Evolutionary conservation across 805 yeast species (phyloP).

Genomic region (Cyberlindnera bimundalis): DNA sequence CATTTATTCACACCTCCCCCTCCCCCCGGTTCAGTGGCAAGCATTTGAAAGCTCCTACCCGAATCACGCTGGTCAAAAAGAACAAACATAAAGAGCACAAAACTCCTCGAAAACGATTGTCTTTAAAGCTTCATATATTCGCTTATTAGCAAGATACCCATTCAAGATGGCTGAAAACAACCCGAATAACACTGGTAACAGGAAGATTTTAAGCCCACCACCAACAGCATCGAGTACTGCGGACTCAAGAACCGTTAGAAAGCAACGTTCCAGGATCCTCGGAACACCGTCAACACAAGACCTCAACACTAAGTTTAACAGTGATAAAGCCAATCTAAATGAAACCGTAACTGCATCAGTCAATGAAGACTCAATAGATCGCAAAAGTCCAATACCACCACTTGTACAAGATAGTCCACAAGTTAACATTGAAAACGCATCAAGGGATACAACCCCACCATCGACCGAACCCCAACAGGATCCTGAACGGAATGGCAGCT

Average conservation of each 20-base stretch:
- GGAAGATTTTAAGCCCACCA: not conserved
- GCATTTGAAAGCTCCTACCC: too few relatives aligned
- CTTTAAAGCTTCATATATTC: too few relatives aligned
- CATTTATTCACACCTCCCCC: too few relatives aligned
- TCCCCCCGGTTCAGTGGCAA: too few relatives aligned
- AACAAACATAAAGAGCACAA: too few relatives aligned
- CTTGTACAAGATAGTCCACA: not conserved
- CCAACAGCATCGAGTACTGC: not conserved
- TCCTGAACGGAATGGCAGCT: too few relatives aligned
- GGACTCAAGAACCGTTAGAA: slow-evolving; percentile 4
- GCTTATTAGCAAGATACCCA: not conserved
- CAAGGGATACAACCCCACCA: slow-evolving; percentile 1
- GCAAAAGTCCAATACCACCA: not conserved
- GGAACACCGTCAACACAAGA: slow-evolving; percentile 12
- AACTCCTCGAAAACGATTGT: too few relatives aligned
- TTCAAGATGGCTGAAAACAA: slow-evolving; percentile 2
- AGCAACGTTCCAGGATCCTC: slow-evolving; percentile 13
- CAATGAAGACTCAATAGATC: slow-evolving; percentile 1
- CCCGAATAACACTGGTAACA: too few relatives aligned
- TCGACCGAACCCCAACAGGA: too few relatives aligned
- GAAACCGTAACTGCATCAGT: too few relatives aligned
- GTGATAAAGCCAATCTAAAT: not conserved
- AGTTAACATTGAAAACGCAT: not conserved
- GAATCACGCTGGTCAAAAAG: too few relatives aligned
- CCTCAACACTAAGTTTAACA: slow-evolving; percentile 1